Conservation (phyloP, 148 eudicot species). For the Diospyros lotus region DNA sequence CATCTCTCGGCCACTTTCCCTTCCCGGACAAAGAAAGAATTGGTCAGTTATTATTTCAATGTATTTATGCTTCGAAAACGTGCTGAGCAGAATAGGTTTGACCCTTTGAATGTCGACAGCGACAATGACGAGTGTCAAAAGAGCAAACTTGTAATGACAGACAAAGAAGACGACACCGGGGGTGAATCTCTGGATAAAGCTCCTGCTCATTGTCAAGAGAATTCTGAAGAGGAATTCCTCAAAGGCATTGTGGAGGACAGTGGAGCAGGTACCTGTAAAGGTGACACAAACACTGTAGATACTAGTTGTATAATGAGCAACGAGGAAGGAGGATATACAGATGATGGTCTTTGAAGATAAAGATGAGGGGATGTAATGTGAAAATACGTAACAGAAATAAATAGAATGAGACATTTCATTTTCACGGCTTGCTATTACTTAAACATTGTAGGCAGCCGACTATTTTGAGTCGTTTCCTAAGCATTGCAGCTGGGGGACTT, state of each 20-base stretch:
- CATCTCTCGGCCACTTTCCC: constrained; percentile 17
- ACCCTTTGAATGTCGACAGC: constrained; percentile 20
- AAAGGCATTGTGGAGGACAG: not conserved
- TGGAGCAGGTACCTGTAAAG: not conserved
- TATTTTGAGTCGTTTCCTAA: no score
- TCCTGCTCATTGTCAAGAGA: not conserved
- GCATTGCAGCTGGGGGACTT: no score
- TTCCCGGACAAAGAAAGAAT: constrained; percentile 9
- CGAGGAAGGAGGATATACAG: constrained; percentile 8
- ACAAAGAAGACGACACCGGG: constrained; percentile 11
- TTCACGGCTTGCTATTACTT: no score
- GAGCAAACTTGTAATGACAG: constrained; percentile 4
- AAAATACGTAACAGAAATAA: no score
- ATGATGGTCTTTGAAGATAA: not conserved
- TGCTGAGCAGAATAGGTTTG: constrained; percentile 22
- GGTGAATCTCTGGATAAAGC: constrained; percentile 16
- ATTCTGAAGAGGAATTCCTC: constrained; percentile 6
- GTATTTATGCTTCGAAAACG: constrained; percentile 26
- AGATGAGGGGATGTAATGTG: no score
- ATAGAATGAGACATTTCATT: no score
- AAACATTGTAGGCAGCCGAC: no score
- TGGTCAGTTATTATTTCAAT: constrained; percentile 24
- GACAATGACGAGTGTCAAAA: constrained; percentile 22
- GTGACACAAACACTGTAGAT: not conserved
- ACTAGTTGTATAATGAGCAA: not conserved